A percentile compares a stretch with the other conserved stretches of the same genome.
phyloP scores from a whole-genome alignment of 257 asterid genomes.

The Solanum sparsipilum region DNA sequence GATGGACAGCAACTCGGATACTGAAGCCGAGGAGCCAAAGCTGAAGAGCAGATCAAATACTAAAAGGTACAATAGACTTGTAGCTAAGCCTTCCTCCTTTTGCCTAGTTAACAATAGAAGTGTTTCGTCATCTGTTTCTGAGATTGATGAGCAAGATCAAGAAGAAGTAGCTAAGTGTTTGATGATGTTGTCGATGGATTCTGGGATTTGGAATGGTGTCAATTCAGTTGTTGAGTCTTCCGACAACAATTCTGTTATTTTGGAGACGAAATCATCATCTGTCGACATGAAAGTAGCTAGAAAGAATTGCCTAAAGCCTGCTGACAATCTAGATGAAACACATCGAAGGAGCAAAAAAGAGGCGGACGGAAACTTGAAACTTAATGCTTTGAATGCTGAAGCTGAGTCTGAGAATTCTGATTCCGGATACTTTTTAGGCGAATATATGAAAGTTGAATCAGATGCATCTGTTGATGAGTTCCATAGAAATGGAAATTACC shows the following conservation, averaged over 20 bases:
- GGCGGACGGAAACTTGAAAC: constrained; percentile 22
- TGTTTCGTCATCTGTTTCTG: constrained; percentile 55
- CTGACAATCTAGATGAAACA: constrained; percentile 7
- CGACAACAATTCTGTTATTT: constrained; percentile 70
- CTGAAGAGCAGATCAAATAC: constrained; percentile 31
- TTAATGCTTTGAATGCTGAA: constrained; percentile 20
- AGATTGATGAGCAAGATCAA: constrained; percentile 66
- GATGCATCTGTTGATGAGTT: constrained; percentile 51
- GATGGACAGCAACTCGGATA: constrained; percentile 51
- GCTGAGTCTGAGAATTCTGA: constrained; percentile 52
- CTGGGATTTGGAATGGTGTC: constrained; percentile 39
- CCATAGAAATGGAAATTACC: constrained; percentile 10
- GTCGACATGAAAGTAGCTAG: constrained; percentile 34
- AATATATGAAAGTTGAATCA: constrained; percentile 56
- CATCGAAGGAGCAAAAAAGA: constrained; percentile 8
- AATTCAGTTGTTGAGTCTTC: constrained; percentile 77
- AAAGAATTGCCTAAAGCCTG: constrained; percentile 9
- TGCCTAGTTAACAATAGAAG: constrained; percentile 23
- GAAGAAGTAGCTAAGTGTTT: constrained; percentile 75
- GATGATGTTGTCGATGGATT: constrained; percentile 80
- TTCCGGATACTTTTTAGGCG: constrained; percentile 84
- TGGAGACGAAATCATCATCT: constrained; percentile 74
- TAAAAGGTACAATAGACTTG: constrained; percentile 42
- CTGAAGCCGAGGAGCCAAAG: constrained; percentile 44
- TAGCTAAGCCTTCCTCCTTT: constrained; percentile 29